Base-by-base conservation (phyloP, 805 yeast species). In the Candida sphagnicola region DNA sequence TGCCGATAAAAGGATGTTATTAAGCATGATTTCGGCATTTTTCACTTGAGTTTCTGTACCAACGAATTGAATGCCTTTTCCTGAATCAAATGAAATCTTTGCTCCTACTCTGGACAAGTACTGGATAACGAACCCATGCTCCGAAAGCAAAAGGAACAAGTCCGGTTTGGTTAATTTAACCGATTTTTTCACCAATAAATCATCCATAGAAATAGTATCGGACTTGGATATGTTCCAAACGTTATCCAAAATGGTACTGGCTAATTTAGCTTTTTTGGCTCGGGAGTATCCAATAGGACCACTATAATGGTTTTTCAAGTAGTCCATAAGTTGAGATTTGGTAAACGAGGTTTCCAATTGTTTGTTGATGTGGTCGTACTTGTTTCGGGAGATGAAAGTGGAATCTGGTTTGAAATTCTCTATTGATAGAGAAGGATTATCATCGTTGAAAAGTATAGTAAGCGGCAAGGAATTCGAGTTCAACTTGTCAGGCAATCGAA, bases 21-120 rank as follows among this genome's bases (percentile, higher is more conserved):
- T 52, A 33, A 73, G 49, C n/a, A 64, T 58, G 23, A 75, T 65
- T 39, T 61, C 57, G 15, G 76, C 74, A 59, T 70, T 74, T 18
- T 61, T 57, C 26, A 67, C 57, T 26, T 74, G 75, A 15, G 53
- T 45, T 4, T 53, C 58, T 0, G 75, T 65, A 5, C 77, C 73
- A n/a, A 55, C 43, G 12, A 75, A 56, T 8, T 57, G 44, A 14
- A 75, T 56, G 24, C 54, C 59, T 19, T 44, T 47, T 13, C 51
- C 54, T 1, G 67, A 50, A 28, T 58, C 60, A 26, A 73, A 60
- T 4, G 56, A 45, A 25, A 74, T 55, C 34, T 56, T 49, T 3
- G 69, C 65, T 1, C 77, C 78, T 1, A 64, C 57, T 35, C 67
- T 51, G 15, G 68, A 57, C 50, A 75, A 55, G 36, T 63, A 59